Conservation (phyloP, 495 filamentous ascomycete species). For the Trichoderma erinaceum region DNA sequence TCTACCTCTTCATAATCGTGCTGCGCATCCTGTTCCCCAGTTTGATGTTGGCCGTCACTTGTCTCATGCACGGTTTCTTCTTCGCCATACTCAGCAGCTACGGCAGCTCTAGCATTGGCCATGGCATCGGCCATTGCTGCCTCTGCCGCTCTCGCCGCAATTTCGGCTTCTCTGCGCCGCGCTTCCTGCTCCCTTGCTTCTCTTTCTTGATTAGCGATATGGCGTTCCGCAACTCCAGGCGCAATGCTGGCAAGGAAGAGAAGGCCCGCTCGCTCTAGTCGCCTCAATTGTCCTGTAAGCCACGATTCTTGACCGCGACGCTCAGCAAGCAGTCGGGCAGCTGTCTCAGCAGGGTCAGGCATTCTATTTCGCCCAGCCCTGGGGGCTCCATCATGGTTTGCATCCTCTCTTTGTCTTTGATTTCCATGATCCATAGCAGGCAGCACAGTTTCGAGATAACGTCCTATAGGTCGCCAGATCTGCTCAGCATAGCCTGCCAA, state of each 20-base stretch:
- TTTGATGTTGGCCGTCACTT: not conserved
- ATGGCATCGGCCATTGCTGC: not conserved
- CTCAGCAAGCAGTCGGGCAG: conserved; percentile 49
- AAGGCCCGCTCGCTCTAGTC: conserved; percentile 67
- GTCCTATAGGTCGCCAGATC: conserved; percentile 56
- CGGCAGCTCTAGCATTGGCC: not conserved
- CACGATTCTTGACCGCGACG: conserved; percentile 43
- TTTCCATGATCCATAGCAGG: conserved; percentile 40
- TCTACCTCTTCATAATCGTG: not conserved
- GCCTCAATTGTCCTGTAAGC: conserved; percentile 52
- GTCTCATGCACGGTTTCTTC: not conserved
- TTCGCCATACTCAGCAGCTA: not conserved
- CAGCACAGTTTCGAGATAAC: conserved; percentile 66
- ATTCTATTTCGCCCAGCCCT: conserved; percentile 20
- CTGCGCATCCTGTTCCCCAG: not conserved
- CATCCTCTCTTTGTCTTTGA: conserved; percentile 19
- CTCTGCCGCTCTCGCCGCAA: conserved; percentile 28
- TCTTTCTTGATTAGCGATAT: conserved; percentile 64
- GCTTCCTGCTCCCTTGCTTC: conserved; percentile 52
- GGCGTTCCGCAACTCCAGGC: conserved; percentile 77
- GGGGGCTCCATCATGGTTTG: conserved; percentile 15
- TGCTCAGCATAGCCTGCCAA: conserved; percentile 51
- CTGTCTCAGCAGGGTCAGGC: conserved; percentile 47
- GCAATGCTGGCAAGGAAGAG: conserved; percentile 80
- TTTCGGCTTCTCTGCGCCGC: conserved; percentile 41